Percentiles rank a stretch among this genome's conserved stretches.
These are phyloP conservation scores for Ganoderma boninense DNA, from an alignment of 1,284 basidiomycete species.

Conservation along the genomic window DNA sequence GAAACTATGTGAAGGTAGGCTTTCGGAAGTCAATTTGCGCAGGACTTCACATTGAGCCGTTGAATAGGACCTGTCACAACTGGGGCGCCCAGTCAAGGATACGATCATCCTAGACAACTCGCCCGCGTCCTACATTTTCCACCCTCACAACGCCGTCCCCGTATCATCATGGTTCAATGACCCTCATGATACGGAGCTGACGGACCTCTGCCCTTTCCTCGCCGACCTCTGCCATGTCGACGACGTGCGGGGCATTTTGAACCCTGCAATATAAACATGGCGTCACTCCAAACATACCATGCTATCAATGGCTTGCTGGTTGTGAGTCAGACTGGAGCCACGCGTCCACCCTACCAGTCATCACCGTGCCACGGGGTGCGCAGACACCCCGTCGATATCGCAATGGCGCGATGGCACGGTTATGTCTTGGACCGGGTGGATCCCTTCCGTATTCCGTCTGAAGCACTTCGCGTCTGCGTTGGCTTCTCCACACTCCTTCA, in stretches of 20 bases:
- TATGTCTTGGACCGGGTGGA: not conserved
- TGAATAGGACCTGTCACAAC: conserved; percentile 91
- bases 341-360: not conserved
- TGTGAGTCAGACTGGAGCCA: not conserved
- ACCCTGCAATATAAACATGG: conserved; percentile 55
- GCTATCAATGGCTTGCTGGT: not conserved
- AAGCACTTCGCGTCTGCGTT: conserved; percentile 21
- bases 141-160: conserved; percentile 98
- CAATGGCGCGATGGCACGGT: conserved; percentile 13
- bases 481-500: conserved; percentile 20
- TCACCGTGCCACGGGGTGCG: not conserved
- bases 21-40: not conserved
- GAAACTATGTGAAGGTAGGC: conserved; percentile 97
- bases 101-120: conserved; percentile 99
- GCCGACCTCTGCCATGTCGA: conserved; percentile 85
- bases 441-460: conserved; percentile 6
- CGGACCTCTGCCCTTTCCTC: conserved; percentile 93
- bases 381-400: conserved; percentile 11
- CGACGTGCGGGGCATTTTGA: conserved; percentile 93
- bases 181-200: conserved; percentile 96
- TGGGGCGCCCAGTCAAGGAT: conserved; percentile 91
- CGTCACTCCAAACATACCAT: not conserved
- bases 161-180: conserved; percentile 99
- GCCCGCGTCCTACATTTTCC: conserved; percentile 98
- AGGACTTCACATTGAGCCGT: conserved; percentile 1